Percentiles rank a stretch among this genome's conserved stretches.
Conservation (phyloP, 1,284 basidiomycete species). For the Pseudozyma tsukubaensis region DNA sequence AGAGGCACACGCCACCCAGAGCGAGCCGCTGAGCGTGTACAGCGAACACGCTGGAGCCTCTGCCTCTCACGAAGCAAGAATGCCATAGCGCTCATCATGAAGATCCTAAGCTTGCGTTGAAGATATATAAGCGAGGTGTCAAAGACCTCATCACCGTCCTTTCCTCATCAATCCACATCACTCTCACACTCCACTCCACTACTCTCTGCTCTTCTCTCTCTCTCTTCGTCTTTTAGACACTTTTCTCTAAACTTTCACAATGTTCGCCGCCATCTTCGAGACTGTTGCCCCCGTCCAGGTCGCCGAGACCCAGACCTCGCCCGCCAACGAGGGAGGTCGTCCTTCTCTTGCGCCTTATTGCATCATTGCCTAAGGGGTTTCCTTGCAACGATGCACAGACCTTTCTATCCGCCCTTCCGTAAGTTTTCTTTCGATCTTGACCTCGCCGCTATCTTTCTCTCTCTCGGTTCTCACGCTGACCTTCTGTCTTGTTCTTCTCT, state of each 20-base stretch:
- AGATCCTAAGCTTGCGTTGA: background rate
- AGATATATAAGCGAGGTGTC: slow-evolving; percentile 6
- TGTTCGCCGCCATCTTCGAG: slow-evolving; percentile 10
- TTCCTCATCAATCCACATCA: slow-evolving; percentile 13
- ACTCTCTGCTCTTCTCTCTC: background rate
- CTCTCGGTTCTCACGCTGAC: slow-evolving; percentile 6
- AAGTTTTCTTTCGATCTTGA: slow-evolving; percentile 1
- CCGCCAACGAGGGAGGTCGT: background rate
- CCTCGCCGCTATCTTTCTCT: background rate
- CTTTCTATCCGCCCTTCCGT: too few species aligned
- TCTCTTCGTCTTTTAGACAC: slow-evolving; percentile 10
- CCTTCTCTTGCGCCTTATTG: background rate
- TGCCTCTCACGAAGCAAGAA: too few species aligned
- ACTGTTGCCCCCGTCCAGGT: slow-evolving; percentile 6
- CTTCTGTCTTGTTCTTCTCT: background rate
- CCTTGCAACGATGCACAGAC: slow-evolving; percentile 2
- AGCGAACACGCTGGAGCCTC: too few species aligned
- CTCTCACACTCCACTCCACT: slow-evolving; percentile 7
- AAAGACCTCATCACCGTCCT: slow-evolving; percentile 9
- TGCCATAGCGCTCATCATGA: background rate
- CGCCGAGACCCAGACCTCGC: slow-evolving; percentile 1
- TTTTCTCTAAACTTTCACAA: slow-evolving; percentile 3
- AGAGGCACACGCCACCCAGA: too few species aligned
- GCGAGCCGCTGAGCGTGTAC: too few species aligned
- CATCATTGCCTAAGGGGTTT: slow-evolving; percentile 7